These are phyloP conservation scores for Lasiodiplodia hormozganensis DNA, from an alignment of 2,329 filamentous ascomycete genomes.

Conservation along the genomic window DNA sequence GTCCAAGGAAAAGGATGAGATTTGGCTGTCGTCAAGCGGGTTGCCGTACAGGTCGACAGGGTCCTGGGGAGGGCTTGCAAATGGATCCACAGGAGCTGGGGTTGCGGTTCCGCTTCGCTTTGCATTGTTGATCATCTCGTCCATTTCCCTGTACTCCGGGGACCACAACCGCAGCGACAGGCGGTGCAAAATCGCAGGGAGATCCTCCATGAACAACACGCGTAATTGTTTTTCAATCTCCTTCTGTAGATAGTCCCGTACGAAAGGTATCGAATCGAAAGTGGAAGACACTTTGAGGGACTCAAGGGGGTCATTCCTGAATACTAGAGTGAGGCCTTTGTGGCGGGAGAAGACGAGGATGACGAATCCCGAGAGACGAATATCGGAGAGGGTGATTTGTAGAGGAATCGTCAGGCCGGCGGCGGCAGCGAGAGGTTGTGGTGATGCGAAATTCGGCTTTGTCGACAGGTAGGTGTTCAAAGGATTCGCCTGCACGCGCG, in stretches of 20 bases:
- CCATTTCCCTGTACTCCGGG: conserved; percentile 78
- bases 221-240: conserved; percentile 94
- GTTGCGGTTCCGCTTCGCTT: conserved; percentile 49
- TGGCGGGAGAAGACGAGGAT: conserved; percentile 97
- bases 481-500: conserved; percentile 95
- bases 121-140: conserved; percentile 58
- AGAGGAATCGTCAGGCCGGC: conserved; percentile 96
- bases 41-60: conserved; percentile 83
- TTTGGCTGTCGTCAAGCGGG: conserved; percentile 74
- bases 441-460: conserved; percentile 90
- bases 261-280: conserved; percentile 98
- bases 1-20: conserved; percentile 80
- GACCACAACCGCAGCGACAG: conserved; percentile 89
- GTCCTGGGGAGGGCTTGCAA: conserved; percentile 80
- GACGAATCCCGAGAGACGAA: conserved; percentile 95
- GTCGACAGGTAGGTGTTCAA: conserved; percentile 94
- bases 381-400: conserved; percentile 94
- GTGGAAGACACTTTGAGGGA: conserved; percentile 98
- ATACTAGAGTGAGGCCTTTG: conserved; percentile 95
- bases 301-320: conserved; percentile 96
- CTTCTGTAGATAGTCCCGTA: conserved; percentile 93
- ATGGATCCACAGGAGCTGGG: conserved; percentile 74
- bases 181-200: conserved; percentile 94
- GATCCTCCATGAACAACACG: conserved; percentile 95
- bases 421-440: conserved; percentile 86